These are phyloP conservation scores for Penstemon barbatus DNA, from an alignment of 257 asterid species.

Conservation along the genomic window DNA sequence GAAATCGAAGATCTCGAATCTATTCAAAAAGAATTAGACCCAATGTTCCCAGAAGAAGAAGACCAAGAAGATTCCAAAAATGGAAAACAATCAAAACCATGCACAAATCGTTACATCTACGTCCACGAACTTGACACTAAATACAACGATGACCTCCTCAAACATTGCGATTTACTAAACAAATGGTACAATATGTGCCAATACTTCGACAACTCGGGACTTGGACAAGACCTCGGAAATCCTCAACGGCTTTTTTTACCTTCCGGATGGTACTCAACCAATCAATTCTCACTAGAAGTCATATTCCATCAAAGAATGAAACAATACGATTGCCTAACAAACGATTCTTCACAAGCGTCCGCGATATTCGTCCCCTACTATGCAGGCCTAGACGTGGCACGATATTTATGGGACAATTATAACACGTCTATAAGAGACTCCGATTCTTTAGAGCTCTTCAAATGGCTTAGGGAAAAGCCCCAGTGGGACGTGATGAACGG, in stretches of 20 bases:
- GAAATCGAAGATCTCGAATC: constrained; percentile 30
- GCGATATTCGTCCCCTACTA: constrained; percentile 78
- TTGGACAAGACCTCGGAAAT: constrained; percentile 62
- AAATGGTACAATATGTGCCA: constrained; percentile 78
- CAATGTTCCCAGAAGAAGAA: constrained; percentile 21
- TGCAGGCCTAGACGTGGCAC: constrained; percentile 64
- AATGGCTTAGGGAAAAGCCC: constrained; percentile 44
- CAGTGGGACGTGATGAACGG: constrained; percentile 73
- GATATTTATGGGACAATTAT: constrained; percentile 49
- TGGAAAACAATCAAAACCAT: not conserved
- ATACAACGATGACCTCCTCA: constrained; percentile 54
- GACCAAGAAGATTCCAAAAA: not conserved
- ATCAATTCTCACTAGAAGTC: constrained; percentile 73
- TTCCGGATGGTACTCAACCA: constrained; percentile 69
- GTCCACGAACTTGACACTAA: constrained; percentile 58
- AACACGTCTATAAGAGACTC: constrained; percentile 43
- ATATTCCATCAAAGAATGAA: constrained; percentile 76
- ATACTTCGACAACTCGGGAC: constrained; percentile 60
- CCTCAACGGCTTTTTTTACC: constrained; percentile 47
- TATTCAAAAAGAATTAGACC: constrained; percentile 44
- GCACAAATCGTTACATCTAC: constrained; percentile 61
- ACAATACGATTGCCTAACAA: constrained; percentile 70
- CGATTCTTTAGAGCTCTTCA: constrained; percentile 36
- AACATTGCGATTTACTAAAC: constrained; percentile 50
- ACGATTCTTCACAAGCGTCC: constrained; percentile 57